Base-by-base conservation (phyloP, 2,329 filamentous ascomycete species). In the Colletotrichum tanaceti region DNA sequence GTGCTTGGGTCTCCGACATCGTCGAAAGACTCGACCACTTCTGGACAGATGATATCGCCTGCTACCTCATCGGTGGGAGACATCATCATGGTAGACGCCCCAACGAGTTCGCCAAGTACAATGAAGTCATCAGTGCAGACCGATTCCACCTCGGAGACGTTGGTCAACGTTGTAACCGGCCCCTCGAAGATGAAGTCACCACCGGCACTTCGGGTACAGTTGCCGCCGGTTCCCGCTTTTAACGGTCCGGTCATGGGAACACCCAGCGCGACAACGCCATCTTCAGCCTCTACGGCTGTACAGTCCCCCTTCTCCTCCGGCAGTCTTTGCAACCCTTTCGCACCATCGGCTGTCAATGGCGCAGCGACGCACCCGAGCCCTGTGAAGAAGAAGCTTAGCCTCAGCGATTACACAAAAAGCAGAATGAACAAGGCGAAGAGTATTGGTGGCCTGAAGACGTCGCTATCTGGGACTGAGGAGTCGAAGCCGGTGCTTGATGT, bases 321-420 rank as follows among this genome's bases (percentile, higher is more conserved):
- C 32, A 80, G 75, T 61, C 73, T 82, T 39, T 71, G 82, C 0
- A 84, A 78, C 54, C 79, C 85, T 0, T 85, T 88, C 60, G 74
- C 78, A 4, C 74, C 80, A 7, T 71, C 81, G 0, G 73, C 78
- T 0, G 74, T 81, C 41, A 87, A 85, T 64, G 82, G 84, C 16
- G 72, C 80, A 10, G 76, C 76, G 6, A 81, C 81, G 11, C 82
- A 83, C 24, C 86, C 87, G 3, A 90, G 87, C 70, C 89, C 89
- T 2, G 80, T 88, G 39, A 90, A 90, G 78, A 91, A 91, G 82
- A 91, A 90, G 76, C 79, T 91, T 44, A 90, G 87, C 71, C 76
- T 91, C 2, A 90, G 88, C 73, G 89, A 91, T 73, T 91, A 91
- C 73, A 86, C 83, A 10, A 89, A 87, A 75, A 87, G 85, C 71